phyloP scores from a whole-genome alignment of 2,329 filamentous ascomycete genomes.

The Trichoderma arundinaceum region DNA sequence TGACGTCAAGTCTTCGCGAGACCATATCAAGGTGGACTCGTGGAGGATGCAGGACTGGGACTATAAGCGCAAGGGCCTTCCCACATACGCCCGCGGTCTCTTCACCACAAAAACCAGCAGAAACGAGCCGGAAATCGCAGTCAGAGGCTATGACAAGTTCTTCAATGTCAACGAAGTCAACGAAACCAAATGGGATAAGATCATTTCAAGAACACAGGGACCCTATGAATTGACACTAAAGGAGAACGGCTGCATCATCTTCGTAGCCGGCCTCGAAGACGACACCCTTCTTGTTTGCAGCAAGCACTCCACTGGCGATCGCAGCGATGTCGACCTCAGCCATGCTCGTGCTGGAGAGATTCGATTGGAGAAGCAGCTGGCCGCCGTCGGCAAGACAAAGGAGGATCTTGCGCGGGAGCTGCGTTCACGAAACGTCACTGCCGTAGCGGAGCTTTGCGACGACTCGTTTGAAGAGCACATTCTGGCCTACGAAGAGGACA shows the following conservation, averaged over 20 bases:
- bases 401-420: slow-evolving; percentile 78
- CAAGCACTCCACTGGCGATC: slow-evolving; percentile 91
- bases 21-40: slow-evolving; percentile 76
- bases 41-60: slow-evolving; percentile 97
- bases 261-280: slow-evolving; percentile 89
- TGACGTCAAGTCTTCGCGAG: slow-evolving; percentile 64
- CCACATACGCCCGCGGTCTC: slow-evolving; percentile 89
- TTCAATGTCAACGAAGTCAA: slow-evolving; percentile 89
- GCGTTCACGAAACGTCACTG: slow-evolving; percentile 83
- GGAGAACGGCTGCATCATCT: slow-evolving; percentile 99
- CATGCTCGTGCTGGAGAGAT: slow-evolving; percentile 84
- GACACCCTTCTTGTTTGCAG: slow-evolving; percentile 94
- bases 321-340: slow-evolving; percentile 73
- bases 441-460: slow-evolving; percentile 94
- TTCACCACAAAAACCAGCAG: slow-evolving; percentile 79
- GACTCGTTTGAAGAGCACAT: slow-evolving; percentile 98
- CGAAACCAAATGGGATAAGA: slow-evolving; percentile 82
- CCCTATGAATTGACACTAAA: slow-evolving; percentile 97
- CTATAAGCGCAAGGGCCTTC: slow-evolving; percentile 85
- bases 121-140: slow-evolving; percentile 75
- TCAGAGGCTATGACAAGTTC: slow-evolving; percentile 97
- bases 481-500: slow-evolving; percentile 80
- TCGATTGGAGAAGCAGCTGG: slow-evolving; percentile 81
- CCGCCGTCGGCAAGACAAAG: slow-evolving; percentile 76
- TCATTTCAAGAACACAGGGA: slow-evolving; percentile 75